A percentile compares a stretch with the other conserved stretches of the same genome.
Conservation (phyloP, 2,329 filamentous ascomycete genomes). For the Talaromyces piceae region DNA sequence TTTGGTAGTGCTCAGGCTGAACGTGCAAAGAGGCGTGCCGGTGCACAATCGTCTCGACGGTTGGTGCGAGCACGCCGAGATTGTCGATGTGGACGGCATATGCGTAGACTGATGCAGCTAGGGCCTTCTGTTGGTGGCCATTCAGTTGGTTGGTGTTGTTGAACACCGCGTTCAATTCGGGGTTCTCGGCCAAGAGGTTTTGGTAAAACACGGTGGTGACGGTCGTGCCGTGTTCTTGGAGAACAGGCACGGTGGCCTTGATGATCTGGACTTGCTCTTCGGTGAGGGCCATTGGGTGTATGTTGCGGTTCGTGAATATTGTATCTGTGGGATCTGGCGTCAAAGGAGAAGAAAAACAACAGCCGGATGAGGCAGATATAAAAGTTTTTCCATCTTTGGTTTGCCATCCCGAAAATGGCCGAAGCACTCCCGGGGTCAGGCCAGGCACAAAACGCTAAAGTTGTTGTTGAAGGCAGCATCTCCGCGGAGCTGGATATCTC, state of each 20-base stretch:
- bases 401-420: background rate
- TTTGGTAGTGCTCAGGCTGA: constrained; percentile 58
- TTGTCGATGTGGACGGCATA: constrained; percentile 65
- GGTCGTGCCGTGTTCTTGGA: constrained; percentile 58
- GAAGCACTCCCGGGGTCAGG: background rate
- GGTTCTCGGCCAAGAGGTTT: constrained; percentile 58
- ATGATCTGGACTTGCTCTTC: constrained; percentile 57
- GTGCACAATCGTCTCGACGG: constrained; percentile 61
- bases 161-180: constrained; percentile 62
- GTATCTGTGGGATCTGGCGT: background rate
- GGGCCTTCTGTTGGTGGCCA: constrained; percentile 59
- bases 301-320: background rate
- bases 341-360: background rate
- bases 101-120: constrained; percentile 59
- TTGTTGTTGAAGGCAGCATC: background rate
- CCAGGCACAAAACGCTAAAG: background rate
- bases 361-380: background rate
- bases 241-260: constrained; percentile 62
- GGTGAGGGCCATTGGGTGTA: constrained; percentile 42
- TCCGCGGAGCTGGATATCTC: background rate
- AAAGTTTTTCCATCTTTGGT: background rate
- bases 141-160: constrained; percentile 61
- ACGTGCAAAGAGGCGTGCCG: constrained; percentile 65
- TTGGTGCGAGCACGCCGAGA: constrained; percentile 49
- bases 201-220: constrained; percentile 68